Base-by-base conservation (phyloP, 2,329 filamentous ascomycete species). In the Balansia obtecta region DNA sequence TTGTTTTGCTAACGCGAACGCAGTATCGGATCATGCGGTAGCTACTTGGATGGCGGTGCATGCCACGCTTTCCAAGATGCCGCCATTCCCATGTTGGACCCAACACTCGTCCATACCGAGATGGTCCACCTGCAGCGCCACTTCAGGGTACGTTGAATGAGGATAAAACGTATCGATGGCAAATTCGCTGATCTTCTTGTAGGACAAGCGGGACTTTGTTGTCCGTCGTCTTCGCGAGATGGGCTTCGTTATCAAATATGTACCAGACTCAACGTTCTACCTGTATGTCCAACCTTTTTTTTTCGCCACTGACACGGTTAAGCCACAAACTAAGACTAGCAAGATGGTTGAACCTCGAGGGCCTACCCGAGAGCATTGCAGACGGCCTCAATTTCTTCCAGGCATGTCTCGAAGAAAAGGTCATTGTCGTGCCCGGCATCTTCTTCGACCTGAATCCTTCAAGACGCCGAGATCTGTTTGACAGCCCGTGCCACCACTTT, bases 321-420 rank as follows among this genome's bases (percentile, higher is more conserved):
- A 46, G 2, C n/a, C 10, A 11, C n/a, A 39, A 10, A n/a, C 46
- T 48, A 3, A 48, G 37, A 16, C n/a, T 3, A 40, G 44, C 8
- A 71, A 71, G 68, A 43, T 72, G 77, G 77, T 68, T 81, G 53
- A 79, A 76, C 69, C 82, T 79, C 58, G 82, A 74, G 66, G 75
- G 77, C 45, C 73, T 93, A 2, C 87, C 91, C 0, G 77, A 77
- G n/a, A 79, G 82, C 54, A 95, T 97, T 65, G 84, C 86, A 53
- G 91, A 97, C 65, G 91, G 91, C 9, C 73, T 97, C 61, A 95
- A 95, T 72, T 97, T 97, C 77, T 96, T 97, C 80, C 82, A 93
- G 65, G 89, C 89, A 32, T 93, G 93, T 63, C 73, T 97, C 43
- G 82, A 86, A 62, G 89, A 96, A 74, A 94, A 94, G 76, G 88